Percentiles rank a stretch among this genome's conserved stretches.
phyloP scores from a whole-genome alignment of 1,139 yeast genomes.

The Candida sp. region DNA sequence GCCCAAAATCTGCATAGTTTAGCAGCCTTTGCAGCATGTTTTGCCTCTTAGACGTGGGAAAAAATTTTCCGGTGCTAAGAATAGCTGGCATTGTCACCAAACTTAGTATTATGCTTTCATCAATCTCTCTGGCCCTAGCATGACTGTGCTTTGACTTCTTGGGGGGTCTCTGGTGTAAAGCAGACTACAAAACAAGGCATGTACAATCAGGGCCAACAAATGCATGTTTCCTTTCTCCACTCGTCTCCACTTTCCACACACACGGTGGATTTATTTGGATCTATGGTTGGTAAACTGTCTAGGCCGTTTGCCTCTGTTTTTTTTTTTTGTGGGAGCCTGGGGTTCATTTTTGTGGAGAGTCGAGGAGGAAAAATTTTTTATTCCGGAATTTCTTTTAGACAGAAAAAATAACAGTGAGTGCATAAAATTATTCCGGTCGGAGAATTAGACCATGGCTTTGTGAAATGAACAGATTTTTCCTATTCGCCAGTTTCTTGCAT shows the following conservation, averaged over 20 bases:
- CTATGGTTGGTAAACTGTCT: neutral
- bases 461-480: too few relatives aligned
- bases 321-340: neutral
- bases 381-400: too few relatives aligned
- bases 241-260: slow-evolving; percentile 1
- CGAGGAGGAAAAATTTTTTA: neutral
- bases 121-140: too few relatives aligned
- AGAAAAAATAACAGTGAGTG: neutral
- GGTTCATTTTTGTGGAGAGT: neutral
- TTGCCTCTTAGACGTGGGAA: neutral
- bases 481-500: neutral
- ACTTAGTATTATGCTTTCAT: neutral
- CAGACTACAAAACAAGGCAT: neutral
- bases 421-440: slow-evolving; percentile 10
- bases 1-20: neutral
- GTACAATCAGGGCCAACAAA: neutral
- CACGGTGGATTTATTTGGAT: neutral
- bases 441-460: too few relatives aligned
- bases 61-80: neutral
- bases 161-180: neutral
- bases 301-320: too few relatives aligned
- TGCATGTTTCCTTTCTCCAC: slow-evolving; percentile 1
- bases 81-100: too few relatives aligned
- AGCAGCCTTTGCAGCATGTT: slow-evolving; percentile 1
- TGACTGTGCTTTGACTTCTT: neutral